Conservation (phyloP, 768 basidiomycete species). For the Galerina marginata region DNA sequence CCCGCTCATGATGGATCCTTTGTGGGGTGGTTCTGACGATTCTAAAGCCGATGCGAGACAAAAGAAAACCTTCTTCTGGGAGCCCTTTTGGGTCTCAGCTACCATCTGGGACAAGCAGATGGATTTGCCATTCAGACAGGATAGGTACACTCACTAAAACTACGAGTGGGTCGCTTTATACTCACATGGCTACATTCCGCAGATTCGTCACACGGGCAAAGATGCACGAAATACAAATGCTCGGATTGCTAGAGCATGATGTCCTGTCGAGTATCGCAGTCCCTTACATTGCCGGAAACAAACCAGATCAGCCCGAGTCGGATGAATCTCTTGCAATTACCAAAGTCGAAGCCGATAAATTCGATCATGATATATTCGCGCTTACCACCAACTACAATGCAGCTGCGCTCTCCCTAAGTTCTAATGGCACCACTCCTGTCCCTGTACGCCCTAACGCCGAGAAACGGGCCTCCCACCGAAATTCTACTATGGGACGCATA, state of each 20-base stretch:
- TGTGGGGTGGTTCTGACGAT: slow-evolving; percentile 76
- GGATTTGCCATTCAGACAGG: slow-evolving; percentile 80
- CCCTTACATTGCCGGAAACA: slow-evolving; percentile 65
- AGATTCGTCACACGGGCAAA: slow-evolving; percentile 95
- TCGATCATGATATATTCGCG: slow-evolving; percentile 74
- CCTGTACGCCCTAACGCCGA: slow-evolving; percentile 46
- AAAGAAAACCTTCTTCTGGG: slow-evolving; percentile 82
- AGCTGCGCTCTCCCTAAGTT: slow-evolving; percentile 28
- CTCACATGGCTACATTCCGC: slow-evolving; percentile 13
- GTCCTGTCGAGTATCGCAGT: slow-evolving; percentile 89
- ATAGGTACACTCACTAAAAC: slow-evolving; percentile 55
- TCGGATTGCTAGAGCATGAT: slow-evolving; percentile 90
- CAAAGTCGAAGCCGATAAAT: slow-evolving; percentile 69
- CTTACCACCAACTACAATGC: slow-evolving; percentile 43
- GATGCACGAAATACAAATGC: slow-evolving; percentile 97
- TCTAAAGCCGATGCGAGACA: slow-evolving; percentile 36
- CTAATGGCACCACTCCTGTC: slow-evolving; percentile 42
- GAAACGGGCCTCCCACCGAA: slow-evolving; percentile 55
- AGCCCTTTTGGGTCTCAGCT: slow-evolving; percentile 84
- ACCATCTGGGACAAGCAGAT: slow-evolving; percentile 89
- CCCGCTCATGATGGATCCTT: slow-evolving; percentile 68
- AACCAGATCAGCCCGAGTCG: slow-evolving; percentile 37
- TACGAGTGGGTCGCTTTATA: not conserved
- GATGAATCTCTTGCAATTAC: slow-evolving; percentile 42
- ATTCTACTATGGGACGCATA: slow-evolving; percentile 55